Evolutionary conservation across 2,329 filamentous ascomycete genomes (phyloP).

Genomic region (Trichoderma hamatum): DNA sequence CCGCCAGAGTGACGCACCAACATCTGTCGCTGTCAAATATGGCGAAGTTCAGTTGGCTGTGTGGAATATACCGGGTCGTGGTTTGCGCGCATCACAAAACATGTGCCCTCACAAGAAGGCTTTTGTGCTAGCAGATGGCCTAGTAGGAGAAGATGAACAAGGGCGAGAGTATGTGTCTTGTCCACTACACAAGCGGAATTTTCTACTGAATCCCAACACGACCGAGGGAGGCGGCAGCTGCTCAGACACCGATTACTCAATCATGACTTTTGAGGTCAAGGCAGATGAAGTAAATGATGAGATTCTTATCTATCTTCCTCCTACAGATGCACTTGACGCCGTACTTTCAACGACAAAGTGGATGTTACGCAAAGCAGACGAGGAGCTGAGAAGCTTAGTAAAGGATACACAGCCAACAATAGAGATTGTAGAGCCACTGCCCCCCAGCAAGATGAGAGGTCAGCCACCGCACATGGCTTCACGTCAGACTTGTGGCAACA

Average conservation of each 20-base stretch:
- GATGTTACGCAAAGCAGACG: constrained; percentile 74
- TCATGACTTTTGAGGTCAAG: constrained; percentile 80
- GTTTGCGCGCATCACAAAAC: constrained; percentile 85
- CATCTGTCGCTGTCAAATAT: constrained; percentile 70
- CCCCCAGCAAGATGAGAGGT: neutral
- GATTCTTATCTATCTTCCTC: constrained; percentile 80
- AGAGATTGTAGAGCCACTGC: neutral
- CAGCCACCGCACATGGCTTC: neutral
- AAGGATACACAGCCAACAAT: neutral
- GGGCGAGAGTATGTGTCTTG: constrained; percentile 63
- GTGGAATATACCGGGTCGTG: constrained; percentile 75
- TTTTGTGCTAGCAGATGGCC: constrained; percentile 84
- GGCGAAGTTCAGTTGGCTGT: constrained; percentile 88
- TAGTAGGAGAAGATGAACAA: constrained; percentile 68
- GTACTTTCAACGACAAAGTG: constrained; percentile 78
- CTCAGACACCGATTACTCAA: constrained; percentile 68
- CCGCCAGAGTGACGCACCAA: constrained; percentile 43
- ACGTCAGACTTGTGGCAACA: neutral
- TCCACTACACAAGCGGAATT: constrained; percentile 89
- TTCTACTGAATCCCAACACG: constrained; percentile 65
- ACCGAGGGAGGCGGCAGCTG: constrained; percentile 65
- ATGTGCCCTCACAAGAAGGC: constrained; percentile 94
- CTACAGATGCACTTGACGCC: constrained; percentile 77
- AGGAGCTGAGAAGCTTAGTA: constrained; percentile 31
- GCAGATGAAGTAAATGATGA: constrained; percentile 74